Conservation (phyloP, 164 flowering plant species). For the Magnolia changhungtana region DNA sequence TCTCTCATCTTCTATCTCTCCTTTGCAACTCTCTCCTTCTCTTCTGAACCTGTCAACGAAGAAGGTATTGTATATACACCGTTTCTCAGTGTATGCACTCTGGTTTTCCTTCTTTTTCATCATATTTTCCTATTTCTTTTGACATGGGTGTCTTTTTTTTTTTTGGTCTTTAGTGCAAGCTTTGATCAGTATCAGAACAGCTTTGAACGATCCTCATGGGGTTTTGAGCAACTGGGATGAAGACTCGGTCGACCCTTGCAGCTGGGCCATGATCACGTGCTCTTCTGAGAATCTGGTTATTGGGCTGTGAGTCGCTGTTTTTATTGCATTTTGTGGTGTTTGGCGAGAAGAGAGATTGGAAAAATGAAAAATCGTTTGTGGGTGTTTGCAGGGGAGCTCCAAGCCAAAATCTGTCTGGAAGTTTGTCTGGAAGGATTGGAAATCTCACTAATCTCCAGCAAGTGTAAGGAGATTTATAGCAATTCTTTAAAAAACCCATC, state of each 20-base stretch:
- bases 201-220: conserved; percentile 72
- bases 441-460: conserved; percentile 84
- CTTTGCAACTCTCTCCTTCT: conserved; percentile 24
- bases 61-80: conserved; percentile 48
- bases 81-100: neutral
- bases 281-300: conserved; percentile 74
- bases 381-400: conserved; percentile 72
- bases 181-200: conserved; percentile 51
- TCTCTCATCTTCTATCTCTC: conserved; percentile 19
- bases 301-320: conserved; percentile 57
- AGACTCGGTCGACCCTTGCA: conserved; percentile 92
- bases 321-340: neutral
- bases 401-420: conserved; percentile 83
- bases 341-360: neutral
- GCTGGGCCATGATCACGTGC: conserved; percentile 96
- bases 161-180: conserved; percentile 52
- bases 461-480: conserved; percentile 53
- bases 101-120: neutral
- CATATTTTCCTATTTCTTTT: neutral
- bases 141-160: conserved; percentile 4
- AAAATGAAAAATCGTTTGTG: neutral
- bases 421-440: conserved; percentile 57
- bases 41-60: conserved; percentile 68
- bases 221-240: conserved; percentile 91
- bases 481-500: conserved; percentile 10